phyloP scores from a whole-genome alignment of 805 yeast genomes.

The Pichia sporocuriosa region DNA sequence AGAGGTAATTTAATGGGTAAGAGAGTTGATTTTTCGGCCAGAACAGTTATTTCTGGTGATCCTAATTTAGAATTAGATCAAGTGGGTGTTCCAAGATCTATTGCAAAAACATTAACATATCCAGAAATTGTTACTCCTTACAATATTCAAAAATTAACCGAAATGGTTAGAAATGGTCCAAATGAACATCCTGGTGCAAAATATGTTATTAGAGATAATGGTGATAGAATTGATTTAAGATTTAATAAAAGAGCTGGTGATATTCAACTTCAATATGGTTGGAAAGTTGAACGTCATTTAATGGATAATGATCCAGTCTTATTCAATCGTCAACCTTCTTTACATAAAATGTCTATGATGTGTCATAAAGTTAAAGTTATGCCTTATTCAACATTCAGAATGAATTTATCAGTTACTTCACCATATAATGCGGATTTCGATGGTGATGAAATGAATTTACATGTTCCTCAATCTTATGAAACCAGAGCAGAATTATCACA shows the following conservation, averaged over 20 bases:
- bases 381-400: constrained; percentile 97
- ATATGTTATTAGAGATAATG: constrained; percentile 95
- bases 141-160: constrained; percentile 89
- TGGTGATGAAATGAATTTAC: constrained; percentile 99
- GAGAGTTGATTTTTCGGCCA: constrained; percentile 98
- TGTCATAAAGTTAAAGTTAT: constrained; percentile 96
- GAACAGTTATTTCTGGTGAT: constrained; percentile 99
- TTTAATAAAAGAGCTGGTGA: constrained; percentile 98
- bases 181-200: constrained; percentile 99
- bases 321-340: constrained; percentile 98
- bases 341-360: constrained; percentile 99
- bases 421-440: constrained; percentile 99
- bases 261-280: constrained; percentile 93
- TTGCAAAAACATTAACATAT: constrained; percentile 90
- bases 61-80: constrained; percentile 96
- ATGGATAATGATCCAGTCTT: constrained; percentile 97
- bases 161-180: constrained; percentile 94
- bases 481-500: constrained; percentile 94
- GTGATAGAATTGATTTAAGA: constrained; percentile 96
- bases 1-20: constrained; percentile 99
- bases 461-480: constrained; percentile 97
- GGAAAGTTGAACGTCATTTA: constrained; percentile 98
- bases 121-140: constrained; percentile 98
- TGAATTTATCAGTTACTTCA: constrained; percentile 93
- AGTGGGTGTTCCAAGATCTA: constrained; percentile 97